phyloP scores from a whole-genome alignment of 2,329 filamentous ascomycete genomes.

The Penicillium janthinellum region DNA sequence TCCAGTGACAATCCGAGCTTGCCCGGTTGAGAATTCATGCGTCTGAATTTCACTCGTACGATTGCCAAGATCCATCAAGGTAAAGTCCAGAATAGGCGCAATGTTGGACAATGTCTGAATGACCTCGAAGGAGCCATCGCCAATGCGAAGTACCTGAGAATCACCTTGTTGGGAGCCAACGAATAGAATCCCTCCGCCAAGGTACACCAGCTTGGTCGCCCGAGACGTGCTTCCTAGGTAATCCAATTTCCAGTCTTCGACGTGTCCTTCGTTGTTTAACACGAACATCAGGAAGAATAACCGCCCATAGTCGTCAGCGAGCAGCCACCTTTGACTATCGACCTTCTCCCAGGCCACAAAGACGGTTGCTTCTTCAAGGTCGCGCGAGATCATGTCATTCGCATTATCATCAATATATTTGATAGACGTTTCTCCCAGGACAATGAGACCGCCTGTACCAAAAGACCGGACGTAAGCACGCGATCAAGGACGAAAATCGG shows the following conservation, averaged over 20 bases:
- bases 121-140: conserved; percentile 63
- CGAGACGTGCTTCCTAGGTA: conserved; percentile 70
- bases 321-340: conserved; percentile 77
- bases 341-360: conserved; percentile 91
- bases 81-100: conserved; percentile 88
- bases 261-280: conserved; percentile 63
- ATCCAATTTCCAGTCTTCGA: conserved; percentile 72
- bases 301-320: conserved; percentile 88
- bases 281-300: conserved; percentile 82
- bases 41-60: conserved; percentile 75
- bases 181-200: conserved; percentile 69
- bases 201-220: conserved; percentile 76
- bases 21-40: conserved; percentile 91
- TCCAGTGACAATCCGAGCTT: conserved; percentile 89
- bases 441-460: conserved; percentile 65
- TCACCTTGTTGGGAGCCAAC: conserved; percentile 92
- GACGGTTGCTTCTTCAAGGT: conserved; percentile 73
- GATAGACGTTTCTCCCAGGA: conserved; percentile 78
- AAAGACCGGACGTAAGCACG: conserved; percentile 1
- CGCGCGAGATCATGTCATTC: conserved; percentile 65
- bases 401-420: conserved; percentile 81
- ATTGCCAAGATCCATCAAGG: conserved; percentile 94
- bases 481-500: not conserved
- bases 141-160: conserved; percentile 74
- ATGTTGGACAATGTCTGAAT: conserved; percentile 81